Conservation (phyloP, 257 asterid genomes). For the Thymus quinquecostatus region DNA sequence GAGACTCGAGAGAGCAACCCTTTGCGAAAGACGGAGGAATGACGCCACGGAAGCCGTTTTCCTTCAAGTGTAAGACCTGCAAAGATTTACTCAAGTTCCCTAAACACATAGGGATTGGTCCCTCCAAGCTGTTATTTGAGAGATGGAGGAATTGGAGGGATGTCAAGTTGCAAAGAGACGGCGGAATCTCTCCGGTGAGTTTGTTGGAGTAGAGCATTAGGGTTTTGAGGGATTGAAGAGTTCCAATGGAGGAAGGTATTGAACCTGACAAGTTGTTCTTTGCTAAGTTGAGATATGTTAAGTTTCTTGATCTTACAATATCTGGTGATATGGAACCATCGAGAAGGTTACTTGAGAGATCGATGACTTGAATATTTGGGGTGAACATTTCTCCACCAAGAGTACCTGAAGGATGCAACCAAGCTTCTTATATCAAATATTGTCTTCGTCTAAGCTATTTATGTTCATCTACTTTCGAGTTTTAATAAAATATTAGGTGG, state of each 20-base stretch:
- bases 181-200: background rate
- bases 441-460: too few relatives aligned
- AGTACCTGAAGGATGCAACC: background rate
- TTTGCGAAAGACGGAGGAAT: background rate
- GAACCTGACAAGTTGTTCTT: background rate
- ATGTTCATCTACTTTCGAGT: too few relatives aligned
- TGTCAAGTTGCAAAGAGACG: constrained; percentile 8
- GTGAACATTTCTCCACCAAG: constrained; percentile 10
- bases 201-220: constrained; percentile 12
- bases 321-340: constrained; percentile 1
- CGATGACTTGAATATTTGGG: background rate
- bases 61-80: background rate
- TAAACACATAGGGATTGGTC: constrained; percentile 1
- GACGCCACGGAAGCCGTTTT: background rate
- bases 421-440: background rate
- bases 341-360: constrained; percentile 6
- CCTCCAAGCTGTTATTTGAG: background rate
- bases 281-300: background rate
- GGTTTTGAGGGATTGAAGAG: background rate
- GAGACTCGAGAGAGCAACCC: constrained; percentile 1
- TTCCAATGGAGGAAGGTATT: constrained; percentile 1
- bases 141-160: constrained; percentile 5
- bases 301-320: background rate
- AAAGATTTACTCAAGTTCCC: background rate
- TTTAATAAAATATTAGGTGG: too few relatives aligned